phyloP scores from a whole-genome alignment of 768 basidiomycete genomes.

The Rhizopogon salebrosus region DNA sequence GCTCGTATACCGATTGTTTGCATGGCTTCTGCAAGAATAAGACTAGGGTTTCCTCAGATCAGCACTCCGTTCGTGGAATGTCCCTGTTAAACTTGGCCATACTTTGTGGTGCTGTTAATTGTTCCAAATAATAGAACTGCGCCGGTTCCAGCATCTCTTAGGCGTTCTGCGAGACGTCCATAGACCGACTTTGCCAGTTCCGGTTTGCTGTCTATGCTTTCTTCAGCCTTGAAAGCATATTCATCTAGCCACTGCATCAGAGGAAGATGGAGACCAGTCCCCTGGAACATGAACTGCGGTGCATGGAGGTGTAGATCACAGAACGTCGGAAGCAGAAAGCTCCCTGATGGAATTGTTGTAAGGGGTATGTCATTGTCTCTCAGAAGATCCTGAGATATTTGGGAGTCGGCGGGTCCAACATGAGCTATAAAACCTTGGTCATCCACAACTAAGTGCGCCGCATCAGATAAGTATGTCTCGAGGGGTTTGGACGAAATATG shows the following conservation, averaged over 20 bases:
- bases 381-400: constrained; percentile 31
- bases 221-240: constrained; percentile 82
- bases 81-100: constrained; percentile 15
- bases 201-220: constrained; percentile 59
- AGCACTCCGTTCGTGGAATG: neutral
- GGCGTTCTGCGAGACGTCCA: constrained; percentile 53
- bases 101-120: constrained; percentile 81
- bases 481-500: neutral
- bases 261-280: constrained; percentile 80
- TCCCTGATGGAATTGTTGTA: constrained; percentile 41
- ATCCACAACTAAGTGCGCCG: constrained; percentile 25
- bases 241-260: constrained; percentile 80
- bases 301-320: constrained; percentile 85
- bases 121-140: constrained; percentile 80
- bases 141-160: constrained; percentile 73
- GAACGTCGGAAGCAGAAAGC: constrained; percentile 74
- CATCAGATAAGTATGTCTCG: neutral
- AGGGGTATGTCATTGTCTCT: constrained; percentile 9
- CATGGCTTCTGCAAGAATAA: constrained; percentile 76
- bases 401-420: constrained; percentile 34
- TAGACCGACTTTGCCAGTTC: constrained; percentile 65
- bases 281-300: constrained; percentile 85
- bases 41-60: constrained; percentile 31
- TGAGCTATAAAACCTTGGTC: constrained; percentile 46
- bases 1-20: constrained; percentile 67